Conservation (phyloP, 306 rosid species). For the Phaseolus lunatus region DNA sequence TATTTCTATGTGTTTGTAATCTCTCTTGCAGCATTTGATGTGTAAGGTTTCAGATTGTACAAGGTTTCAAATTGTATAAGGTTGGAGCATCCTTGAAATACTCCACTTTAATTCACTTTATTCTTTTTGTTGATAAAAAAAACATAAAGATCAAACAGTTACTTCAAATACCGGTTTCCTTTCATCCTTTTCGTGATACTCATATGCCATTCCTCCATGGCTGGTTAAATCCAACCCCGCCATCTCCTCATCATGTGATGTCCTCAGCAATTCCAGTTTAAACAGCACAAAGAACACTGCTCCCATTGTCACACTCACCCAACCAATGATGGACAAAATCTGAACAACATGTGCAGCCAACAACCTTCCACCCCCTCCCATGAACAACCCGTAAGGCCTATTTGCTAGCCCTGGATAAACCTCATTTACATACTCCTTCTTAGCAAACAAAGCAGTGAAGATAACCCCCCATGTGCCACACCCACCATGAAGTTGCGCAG, state of each 20-base stretch:
- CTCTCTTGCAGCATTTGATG: too few relatives aligned
- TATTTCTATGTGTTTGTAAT: too few relatives aligned
- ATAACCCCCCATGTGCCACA: slow-evolving; percentile 71
- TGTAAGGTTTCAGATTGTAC: too few relatives aligned
- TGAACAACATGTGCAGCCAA: slow-evolving; percentile 63
- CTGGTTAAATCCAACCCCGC: slow-evolving; percentile 68
- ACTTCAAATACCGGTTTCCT: slow-evolving; percentile 12
- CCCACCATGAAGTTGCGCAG: slow-evolving; percentile 71
- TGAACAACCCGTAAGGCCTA: slow-evolving; percentile 59
- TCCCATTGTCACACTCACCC: slow-evolving; percentile 71
- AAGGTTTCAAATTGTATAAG: too few relatives aligned
- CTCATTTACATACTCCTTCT: slow-evolving; percentile 55
- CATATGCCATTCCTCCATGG: slow-evolving; percentile 68
- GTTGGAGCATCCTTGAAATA: too few relatives aligned
- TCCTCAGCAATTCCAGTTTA: slow-evolving; percentile 55
- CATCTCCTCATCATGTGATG: slow-evolving; percentile 57
- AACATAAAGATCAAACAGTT: slow-evolving; percentile 36
- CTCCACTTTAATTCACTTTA: too few relatives aligned
- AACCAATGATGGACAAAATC: slow-evolving; percentile 48
- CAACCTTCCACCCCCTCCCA: slow-evolving; percentile 63
- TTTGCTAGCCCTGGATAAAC: slow-evolving; percentile 50
- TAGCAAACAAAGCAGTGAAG: slow-evolving; percentile 63
- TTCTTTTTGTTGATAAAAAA: too few relatives aligned
- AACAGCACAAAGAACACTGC: slow-evolving; percentile 57
- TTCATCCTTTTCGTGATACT: slow-evolving; percentile 31